Conservation (phyloP, 2,329 filamentous ascomycete species). For the Teratosphaeria gauchensis region DNA sequence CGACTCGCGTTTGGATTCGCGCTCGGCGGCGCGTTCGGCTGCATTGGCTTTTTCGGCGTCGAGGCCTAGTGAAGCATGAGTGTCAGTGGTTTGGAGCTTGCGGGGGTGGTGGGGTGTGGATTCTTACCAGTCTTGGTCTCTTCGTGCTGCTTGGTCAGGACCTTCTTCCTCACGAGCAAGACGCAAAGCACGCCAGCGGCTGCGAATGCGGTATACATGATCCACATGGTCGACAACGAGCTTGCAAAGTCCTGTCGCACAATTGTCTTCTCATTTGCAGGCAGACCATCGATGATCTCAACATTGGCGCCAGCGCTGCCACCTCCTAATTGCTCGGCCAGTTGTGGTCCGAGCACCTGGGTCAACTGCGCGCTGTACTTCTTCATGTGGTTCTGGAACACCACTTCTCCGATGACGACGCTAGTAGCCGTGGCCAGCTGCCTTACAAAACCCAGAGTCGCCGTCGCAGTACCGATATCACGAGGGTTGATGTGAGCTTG, state of each 20-base stretch:
- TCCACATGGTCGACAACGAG: constrained; percentile 40
- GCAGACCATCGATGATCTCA: constrained; percentile 45
- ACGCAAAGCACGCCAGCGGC: constrained; percentile 30
- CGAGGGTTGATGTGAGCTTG: constrained; percentile 52
- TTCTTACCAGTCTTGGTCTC: constrained; percentile 38
- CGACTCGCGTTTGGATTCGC: constrained; percentile 13
- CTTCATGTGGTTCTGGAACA: constrained; percentile 68
- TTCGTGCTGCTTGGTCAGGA: constrained; percentile 33
- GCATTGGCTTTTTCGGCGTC: constrained; percentile 33
- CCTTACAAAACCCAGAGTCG: constrained; percentile 57
- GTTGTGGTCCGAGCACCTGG: constrained; percentile 40
- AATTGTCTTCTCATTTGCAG: constrained; percentile 33
- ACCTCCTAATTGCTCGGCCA: constrained; percentile 48
- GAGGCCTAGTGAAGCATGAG: constrained; percentile 13
- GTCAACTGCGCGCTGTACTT: constrained; percentile 42
- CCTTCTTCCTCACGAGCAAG: constrained; percentile 34
- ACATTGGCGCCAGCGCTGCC: constrained; percentile 52
- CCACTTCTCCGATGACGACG: constrained; percentile 64
- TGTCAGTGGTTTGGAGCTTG: not conserved
- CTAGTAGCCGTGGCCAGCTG: constrained; percentile 59
- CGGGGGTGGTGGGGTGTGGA: not conserved
- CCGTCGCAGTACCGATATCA: constrained; percentile 60
- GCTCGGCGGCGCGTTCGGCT: constrained; percentile 13
- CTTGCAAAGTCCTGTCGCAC: constrained; percentile 35
- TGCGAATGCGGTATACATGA: constrained; percentile 36